Percentiles rank a stretch among this genome's conserved stretches.
These are phyloP conservation scores for Xanthoparmelia taractica DNA, from an alignment of 495 filamentous ascomycete genomes.

Conservation along the genomic window DNA sequence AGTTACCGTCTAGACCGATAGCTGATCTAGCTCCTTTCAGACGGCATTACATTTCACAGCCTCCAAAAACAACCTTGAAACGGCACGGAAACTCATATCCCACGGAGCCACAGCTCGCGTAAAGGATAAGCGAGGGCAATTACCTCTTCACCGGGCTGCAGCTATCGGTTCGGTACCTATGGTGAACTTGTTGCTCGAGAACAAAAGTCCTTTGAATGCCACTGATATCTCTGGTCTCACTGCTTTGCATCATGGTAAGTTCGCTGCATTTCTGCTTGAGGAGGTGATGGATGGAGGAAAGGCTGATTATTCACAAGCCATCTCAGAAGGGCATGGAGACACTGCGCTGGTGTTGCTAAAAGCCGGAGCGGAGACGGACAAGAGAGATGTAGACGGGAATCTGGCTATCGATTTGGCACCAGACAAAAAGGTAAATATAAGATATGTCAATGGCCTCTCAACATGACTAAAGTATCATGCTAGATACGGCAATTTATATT, in stretches of 20 bases:
- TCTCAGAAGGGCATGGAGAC: conserved; percentile 90
- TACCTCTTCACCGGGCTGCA: conserved; percentile 83
- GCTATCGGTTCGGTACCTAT: conserved; percentile 84
- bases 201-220: conserved; percentile 73
- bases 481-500: conserved; percentile 72
- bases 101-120: conserved; percentile 73
- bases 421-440: conserved; percentile 56
- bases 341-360: conserved; percentile 74
- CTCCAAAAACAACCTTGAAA: conserved; percentile 78
- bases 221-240: conserved; percentile 80
- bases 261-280: not conserved
- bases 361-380: conserved; percentile 75
- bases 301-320: conserved; percentile 29
- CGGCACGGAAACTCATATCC: conserved; percentile 67
- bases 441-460: not conserved
- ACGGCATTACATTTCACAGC: conserved; percentile 88
- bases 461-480: not conserved
- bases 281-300: not conserved
- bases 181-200: conserved; percentile 66
- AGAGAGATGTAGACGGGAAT: conserved; percentile 62
- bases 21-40: conserved; percentile 31
- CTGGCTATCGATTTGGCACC: conserved; percentile 78
- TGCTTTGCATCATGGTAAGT: conserved; percentile 71
- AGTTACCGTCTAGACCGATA: not conserved
- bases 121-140: conserved; percentile 77